Evolutionary conservation across 805 yeast species (phyloP).

Genomic region (Candida awuae): DNA sequence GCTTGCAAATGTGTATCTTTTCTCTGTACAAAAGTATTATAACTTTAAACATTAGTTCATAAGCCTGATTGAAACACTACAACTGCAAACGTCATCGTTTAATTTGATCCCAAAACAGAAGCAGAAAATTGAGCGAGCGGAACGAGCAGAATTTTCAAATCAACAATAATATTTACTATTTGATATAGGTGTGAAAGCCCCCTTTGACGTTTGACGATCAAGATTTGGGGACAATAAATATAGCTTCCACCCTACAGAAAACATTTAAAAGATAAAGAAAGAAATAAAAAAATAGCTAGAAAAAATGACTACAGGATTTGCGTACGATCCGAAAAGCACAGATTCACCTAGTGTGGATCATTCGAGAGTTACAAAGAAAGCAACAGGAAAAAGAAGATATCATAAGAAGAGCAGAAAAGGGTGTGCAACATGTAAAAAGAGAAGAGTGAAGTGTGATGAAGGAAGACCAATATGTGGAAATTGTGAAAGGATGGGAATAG

Average conservation of each 20-base stretch:
- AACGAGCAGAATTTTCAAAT: neutral
- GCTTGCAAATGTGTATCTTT: neutral
- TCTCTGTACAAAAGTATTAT: too few species aligned
- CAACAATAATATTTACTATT: neutral
- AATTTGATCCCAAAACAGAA: too few species aligned
- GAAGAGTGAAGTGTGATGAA: conserved; percentile 93
- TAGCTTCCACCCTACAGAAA: too few species aligned
- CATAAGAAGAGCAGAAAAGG: conserved; percentile 87
- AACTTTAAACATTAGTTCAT: neutral
- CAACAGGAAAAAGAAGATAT: conserved; percentile 73
- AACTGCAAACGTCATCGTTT: too few species aligned
- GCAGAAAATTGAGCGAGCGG: conserved; percentile 1
- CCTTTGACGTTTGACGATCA: too few species aligned
- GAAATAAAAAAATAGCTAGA: too few species aligned
- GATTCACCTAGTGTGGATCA: neutral
- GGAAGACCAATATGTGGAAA: conserved; percentile 69
- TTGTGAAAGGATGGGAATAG: conserved; percentile 71
- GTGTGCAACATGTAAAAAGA: conserved; percentile 78
- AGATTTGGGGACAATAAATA: too few species aligned
- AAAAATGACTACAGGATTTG: conserved; percentile 2
- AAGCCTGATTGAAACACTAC: neutral
- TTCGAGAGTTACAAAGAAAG: conserved; percentile 27
- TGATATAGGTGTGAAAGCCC: too few species aligned
- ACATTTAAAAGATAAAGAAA: too few species aligned
- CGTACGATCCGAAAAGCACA: neutral